A percentile compares a stretch with the other conserved stretches of the same genome.
phyloP scores from a whole-genome alignment of 495 filamentous ascomycete genomes.

The Evernia prunastri region DNA sequence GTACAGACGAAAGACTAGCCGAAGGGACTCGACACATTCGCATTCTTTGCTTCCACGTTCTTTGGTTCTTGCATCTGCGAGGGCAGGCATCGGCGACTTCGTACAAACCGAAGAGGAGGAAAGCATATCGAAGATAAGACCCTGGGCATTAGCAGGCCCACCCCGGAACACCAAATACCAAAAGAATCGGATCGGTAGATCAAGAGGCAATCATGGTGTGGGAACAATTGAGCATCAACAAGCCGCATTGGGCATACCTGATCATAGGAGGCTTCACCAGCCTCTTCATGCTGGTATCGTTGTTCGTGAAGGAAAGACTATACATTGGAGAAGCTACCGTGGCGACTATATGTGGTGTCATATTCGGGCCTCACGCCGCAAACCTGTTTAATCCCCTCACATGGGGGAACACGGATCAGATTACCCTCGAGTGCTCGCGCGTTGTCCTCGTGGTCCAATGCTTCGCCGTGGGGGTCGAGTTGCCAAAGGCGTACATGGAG shows the following conservation, averaged over 20 bases:
- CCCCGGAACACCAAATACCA: conserved; percentile 4
- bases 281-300: conserved; percentile 96
- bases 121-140: background rate
- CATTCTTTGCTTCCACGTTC: conserved; percentile 40
- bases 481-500: conserved; percentile 97
- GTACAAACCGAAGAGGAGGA: conserved; percentile 7
- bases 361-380: conserved; percentile 93
- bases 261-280: conserved; percentile 97
- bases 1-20: conserved; percentile 20
- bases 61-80: conserved; percentile 18
- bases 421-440: conserved; percentile 93
- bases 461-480: conserved; percentile 97
- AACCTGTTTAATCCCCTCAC: conserved; percentile 75
- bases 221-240: conserved; percentile 87
- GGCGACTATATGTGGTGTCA: conserved; percentile 90
- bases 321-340: conserved; percentile 99
- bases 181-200: background rate
- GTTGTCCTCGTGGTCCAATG: conserved; percentile 98
- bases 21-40: conserved; percentile 47
- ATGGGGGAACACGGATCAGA: conserved; percentile 93
- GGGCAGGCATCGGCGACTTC: conserved; percentile 27
- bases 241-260: conserved; percentile 95
- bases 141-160: background rate
- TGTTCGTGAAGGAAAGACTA: conserved; percentile 94
- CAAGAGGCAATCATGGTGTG: conserved; percentile 64